Percentiles rank a stretch among this genome's conserved stretches.
phyloP scores from a whole-genome alignment of 257 asterid genomes.

The Lycium barbarum region DNA sequence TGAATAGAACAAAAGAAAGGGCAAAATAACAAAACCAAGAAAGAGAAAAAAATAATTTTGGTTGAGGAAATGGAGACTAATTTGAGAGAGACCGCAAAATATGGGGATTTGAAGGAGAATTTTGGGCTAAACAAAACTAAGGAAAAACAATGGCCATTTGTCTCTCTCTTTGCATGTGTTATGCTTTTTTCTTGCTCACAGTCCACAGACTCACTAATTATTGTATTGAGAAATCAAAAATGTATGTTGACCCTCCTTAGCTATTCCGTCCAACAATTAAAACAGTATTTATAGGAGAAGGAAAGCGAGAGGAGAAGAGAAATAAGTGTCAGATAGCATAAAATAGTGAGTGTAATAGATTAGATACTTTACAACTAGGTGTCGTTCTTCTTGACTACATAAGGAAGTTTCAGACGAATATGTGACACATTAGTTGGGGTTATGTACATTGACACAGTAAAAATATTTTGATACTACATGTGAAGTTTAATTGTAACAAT shows the following conservation, averaged over 20 bases:
- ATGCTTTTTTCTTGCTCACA: neutral
- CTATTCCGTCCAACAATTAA: conserved; percentile 23
- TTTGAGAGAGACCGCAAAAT: conserved; percentile 22
- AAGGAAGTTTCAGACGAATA: conserved; percentile 37
- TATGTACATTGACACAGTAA: too few species aligned
- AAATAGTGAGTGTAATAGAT: neutral
- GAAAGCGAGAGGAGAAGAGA: neutral
- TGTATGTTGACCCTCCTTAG: neutral
- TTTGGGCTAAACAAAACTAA: neutral
- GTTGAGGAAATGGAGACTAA: neutral
- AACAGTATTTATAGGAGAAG: conserved; percentile 31
- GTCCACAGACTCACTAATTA: neutral
- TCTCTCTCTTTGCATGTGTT: neutral
- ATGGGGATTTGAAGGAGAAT: conserved; percentile 1
- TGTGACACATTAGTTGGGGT: too few species aligned
- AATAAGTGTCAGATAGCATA: neutral
- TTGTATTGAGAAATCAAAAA: neutral
- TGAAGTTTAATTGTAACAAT: too few species aligned
- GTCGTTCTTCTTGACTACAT: conserved; percentile 26
- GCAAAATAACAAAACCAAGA: neutral
- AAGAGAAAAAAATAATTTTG: neutral
- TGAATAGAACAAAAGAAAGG: conserved; percentile 5
- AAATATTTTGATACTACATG: too few species aligned
- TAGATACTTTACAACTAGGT: conserved; percentile 38
- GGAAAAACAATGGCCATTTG: neutral